phyloP scores from a whole-genome alignment of 129 eudicot genomes.

The Arctium lappa region DNA sequence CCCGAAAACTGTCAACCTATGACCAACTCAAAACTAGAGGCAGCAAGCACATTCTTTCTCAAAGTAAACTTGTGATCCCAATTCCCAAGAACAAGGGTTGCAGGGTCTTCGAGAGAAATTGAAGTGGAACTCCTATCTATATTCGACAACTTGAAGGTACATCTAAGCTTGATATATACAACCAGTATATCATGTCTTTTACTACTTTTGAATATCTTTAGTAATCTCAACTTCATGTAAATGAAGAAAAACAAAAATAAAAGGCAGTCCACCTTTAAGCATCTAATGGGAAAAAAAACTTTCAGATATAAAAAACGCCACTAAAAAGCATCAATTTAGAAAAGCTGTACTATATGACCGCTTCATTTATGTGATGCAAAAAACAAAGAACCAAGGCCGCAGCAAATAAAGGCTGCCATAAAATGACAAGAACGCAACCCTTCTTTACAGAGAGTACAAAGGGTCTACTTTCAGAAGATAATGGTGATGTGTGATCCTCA shows the following conservation, averaged over 20 bases:
- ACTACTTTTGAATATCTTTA: not conserved
- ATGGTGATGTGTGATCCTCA: not conserved
- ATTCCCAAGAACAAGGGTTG: too few species aligned
- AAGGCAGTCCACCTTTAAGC: not conserved
- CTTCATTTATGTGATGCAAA: not conserved
- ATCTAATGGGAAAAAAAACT: not conserved
- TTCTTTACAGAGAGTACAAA: not conserved
- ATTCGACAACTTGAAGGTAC: not conserved
- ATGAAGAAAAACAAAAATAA: not conserved
- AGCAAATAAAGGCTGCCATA: not conserved
- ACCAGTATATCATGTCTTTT: not conserved
- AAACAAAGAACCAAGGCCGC: not conserved
- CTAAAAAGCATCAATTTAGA: not conserved
- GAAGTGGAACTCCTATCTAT: too few species aligned
- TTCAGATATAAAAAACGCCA: not conserved
- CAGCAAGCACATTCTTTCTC: too few species aligned
- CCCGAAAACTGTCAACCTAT: too few species aligned
- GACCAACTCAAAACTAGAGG: too few species aligned
- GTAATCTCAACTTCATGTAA: not conserved
- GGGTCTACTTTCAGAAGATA: not conserved
- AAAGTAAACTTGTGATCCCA: too few species aligned
- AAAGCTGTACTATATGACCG: not conserved
- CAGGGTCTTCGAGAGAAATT: too few species aligned
- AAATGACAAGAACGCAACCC: not conserved
- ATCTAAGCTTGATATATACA: not conserved